Evolutionary conservation across 2,329 filamentous ascomycete species (phyloP), one percentile per base, ranked within the genome.

Genomic region (Trichothecium roseum): DNA sequence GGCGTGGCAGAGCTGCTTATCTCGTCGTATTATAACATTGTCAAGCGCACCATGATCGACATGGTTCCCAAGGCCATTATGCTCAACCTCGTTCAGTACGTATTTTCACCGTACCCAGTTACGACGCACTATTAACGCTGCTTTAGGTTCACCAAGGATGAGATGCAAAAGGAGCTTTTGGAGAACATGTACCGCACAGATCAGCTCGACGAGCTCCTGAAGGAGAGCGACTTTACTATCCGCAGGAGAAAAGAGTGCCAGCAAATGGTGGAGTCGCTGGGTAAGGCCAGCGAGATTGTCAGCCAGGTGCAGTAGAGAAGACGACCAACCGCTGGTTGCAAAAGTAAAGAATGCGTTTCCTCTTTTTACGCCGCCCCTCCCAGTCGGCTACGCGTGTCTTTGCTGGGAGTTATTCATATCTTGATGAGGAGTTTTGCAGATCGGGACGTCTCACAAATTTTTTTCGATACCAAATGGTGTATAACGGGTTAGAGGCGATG

Each of bases 11-110:
- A 98, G 66, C 78, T 98, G 44, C 72, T 98, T 39, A 98, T 98
- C 55, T 83, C 79, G 38, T 95, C 87, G 1, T 98, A 98, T 69
- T 98, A 84, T 66, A 95, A 94, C 64, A 98, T 98, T 55, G 88
- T 95, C 46, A 86, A 87, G 68, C 75, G 91, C 48, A 98, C 93
- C 41, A 93, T 98, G 87, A 95, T 96, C 46, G 91, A 98, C 55
- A 98, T 98, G 91, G 91, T 98, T 5, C 91, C 91, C 47, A 98
- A 98, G 67, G 91, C 91, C 28, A 93, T 98, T 56, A 98, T 98
- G 91, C 74, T 96, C 47, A 95, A 75, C 49, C 81, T 98, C 31
- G 91, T 98, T 35, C 81, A 89, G 83, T 94, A 78, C 58, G 86
- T 79, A 20, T 8, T 13, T 17, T 24, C 6, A 22, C 8, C 31